phyloP scores from a whole-genome alignment of 2,329 filamentous ascomycete genomes.

The Colletotrichum brevisporum region DNA sequence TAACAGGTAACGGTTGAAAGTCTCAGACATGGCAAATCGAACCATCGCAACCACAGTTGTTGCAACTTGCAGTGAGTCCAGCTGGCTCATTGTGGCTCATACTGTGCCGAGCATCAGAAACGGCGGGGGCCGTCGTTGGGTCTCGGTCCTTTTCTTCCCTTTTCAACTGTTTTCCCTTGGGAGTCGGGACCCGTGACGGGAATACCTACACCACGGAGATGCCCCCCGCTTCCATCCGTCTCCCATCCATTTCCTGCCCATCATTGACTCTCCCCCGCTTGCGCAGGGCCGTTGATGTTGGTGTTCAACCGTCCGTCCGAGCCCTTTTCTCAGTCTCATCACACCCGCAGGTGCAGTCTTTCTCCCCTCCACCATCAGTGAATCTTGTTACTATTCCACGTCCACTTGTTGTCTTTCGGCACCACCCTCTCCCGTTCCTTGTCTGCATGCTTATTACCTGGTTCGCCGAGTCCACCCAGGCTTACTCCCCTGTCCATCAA shows the following conservation, averaged over 20 bases:
- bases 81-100: slow-evolving; percentile 35
- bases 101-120: not conserved
- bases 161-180: no score
- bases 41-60: not conserved
- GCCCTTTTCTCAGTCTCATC: no score
- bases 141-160: not conserved
- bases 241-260: slow-evolving; percentile 18
- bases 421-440: slow-evolving; percentile 11
- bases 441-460: not conserved
- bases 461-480: not conserved
- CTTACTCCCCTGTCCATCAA: slow-evolving; percentile 4
- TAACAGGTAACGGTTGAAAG: no score
- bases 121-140: not conserved
- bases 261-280: not conserved
- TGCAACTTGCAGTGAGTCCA: not conserved
- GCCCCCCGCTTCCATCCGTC: slow-evolving; percentile 1
- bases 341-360: no score
- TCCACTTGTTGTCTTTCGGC: slow-evolving; percentile 25
- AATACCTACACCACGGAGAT: not conserved
- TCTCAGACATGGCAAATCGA: no score
- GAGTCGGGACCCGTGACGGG: no score
- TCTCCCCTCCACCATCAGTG: not conserved
- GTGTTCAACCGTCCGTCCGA: not conserved
- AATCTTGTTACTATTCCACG: no score
- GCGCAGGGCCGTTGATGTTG: slow-evolving; percentile 31